A percentile compares a stretch with the other conserved stretches of the same genome.
These are phyloP conservation scores for Claviceps pazoutovae DNA, from an alignment of 2,329 filamentous ascomycete genomes.

Conservation along the genomic window DNA sequence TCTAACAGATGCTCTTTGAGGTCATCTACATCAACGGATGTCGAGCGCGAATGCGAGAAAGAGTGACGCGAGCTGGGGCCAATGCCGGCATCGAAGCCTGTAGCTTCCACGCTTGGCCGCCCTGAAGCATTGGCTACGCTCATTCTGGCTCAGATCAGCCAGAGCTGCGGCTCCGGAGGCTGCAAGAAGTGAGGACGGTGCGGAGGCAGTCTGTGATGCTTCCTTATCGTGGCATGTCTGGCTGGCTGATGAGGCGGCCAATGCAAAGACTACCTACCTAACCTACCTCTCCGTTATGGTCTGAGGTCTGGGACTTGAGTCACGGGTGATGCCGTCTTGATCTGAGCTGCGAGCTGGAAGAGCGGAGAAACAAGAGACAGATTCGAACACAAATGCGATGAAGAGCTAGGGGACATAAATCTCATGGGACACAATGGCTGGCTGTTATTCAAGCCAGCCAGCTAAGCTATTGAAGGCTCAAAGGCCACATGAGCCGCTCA, in stretches of 20 bases:
- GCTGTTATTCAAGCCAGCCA: too few relatives aligned
- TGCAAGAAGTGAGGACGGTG: not conserved
- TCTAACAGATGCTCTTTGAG: constrained; percentile 22
- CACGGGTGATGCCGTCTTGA: too few relatives aligned
- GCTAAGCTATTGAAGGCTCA: too few relatives aligned
- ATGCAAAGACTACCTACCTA: too few relatives aligned
- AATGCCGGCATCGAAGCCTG: constrained; percentile 10
- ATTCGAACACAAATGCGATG: too few relatives aligned
- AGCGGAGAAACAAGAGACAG: too few relatives aligned
- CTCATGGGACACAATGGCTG: too few relatives aligned
- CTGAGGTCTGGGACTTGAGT: too few relatives aligned
- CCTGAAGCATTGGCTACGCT: not conserved
- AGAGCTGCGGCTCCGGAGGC: not conserved
- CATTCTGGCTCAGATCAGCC: not conserved
- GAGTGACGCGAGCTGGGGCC: constrained; percentile 14
- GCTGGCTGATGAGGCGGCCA: not conserved
- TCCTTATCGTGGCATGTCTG: constrained; percentile 1
- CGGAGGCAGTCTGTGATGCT: not conserved
- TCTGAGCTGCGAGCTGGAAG: too few relatives aligned
- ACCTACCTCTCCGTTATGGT: too few relatives aligned
- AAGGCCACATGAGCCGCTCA: too few relatives aligned
- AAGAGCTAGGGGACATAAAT: too few relatives aligned
- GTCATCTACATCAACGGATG: constrained; percentile 10
- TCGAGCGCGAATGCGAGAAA: constrained; percentile 13
- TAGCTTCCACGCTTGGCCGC: constrained; percentile 8